These are phyloP conservation scores for Diutina pseudorugosa DNA, from an alignment of 1,139 yeast species.

Conservation along the genomic window DNA sequence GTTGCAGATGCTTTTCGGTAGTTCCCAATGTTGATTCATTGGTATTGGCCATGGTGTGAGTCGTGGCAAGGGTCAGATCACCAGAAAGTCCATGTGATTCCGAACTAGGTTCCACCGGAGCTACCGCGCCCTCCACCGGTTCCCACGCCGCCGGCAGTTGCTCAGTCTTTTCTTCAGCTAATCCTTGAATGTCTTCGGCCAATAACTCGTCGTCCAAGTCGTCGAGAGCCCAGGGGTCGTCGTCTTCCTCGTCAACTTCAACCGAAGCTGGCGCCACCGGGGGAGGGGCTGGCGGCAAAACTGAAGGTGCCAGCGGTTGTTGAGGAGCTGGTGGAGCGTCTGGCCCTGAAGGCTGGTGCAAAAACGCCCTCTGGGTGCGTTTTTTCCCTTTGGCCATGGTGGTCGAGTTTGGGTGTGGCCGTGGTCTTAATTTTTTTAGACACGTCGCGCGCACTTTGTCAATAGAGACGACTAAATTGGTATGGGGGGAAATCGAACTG, in stretches of 20 bases:
- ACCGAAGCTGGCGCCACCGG: neutral
- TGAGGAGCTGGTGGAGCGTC: neutral
- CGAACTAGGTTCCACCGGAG: too few species aligned
- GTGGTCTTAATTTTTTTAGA: neutral
- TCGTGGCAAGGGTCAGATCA: too few species aligned
- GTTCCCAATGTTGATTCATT: too few species aligned
- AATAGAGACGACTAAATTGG: neutral
- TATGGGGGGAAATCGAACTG: neutral
- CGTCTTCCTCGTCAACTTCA: neutral
- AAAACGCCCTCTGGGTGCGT: neutral
- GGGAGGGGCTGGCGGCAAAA: neutral
- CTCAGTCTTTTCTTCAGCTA: neutral
- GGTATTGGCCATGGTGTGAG: too few species aligned
- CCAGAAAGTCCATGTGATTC: too few species aligned
- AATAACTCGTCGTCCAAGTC: neutral
- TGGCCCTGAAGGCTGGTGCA: neutral
- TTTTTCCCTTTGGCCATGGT: neutral
- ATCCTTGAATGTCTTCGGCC: neutral
- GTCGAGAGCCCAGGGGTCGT: slow-evolving; percentile 1
- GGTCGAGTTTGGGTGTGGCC: neutral
- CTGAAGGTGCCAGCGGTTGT: neutral
- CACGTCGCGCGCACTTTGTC: neutral
- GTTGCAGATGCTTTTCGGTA: too few species aligned
- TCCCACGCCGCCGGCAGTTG: neutral
- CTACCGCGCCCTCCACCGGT: too few species aligned